Evolutionary conservation across 2,329 filamentous ascomycete species (phyloP), one percentile per base, ranked within the genome.

Genomic region (Madurella mycetomatis): DNA sequence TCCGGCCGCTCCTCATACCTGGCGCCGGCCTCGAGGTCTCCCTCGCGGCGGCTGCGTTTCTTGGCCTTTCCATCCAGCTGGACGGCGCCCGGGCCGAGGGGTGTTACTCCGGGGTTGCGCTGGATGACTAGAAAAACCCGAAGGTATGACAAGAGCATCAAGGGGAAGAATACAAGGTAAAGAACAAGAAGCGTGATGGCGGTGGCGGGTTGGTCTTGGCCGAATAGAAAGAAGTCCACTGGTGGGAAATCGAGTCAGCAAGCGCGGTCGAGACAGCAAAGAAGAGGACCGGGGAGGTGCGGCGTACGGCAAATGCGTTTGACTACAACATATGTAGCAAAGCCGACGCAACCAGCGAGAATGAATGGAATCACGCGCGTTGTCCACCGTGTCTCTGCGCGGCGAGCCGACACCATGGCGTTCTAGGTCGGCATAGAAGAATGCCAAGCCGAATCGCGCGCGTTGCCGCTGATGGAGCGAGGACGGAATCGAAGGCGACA

Each of bases 61-160:
- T 59, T 56, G 1, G 39, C 39, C 44, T 55, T 54, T 8, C 47
- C 43, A 11, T 51, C 52, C 40, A 52, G 48, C 31, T 58, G 49
- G 13, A 53, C 25, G 64, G 70, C 60, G 45, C 57, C 68, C 52
- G 75, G 70, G n/a, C 80, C 83, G 32, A 87, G 79, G 0, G 88
- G 85, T 0, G 92, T 78, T 51, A 90, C 81, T 4, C 90, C 92
- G 0, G 91, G 87, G 60, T 91, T 81, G 61, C 76, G 76, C 55
- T 83, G 79, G 48, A 95, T 84, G 34, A 82, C 80, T 58, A 84
- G 73, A 41, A 92, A 70, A 9, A 92, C 80, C 59, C 91, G 86
- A 17, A 87, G 66, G 70, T 95, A 96, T 17, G 85, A 79, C 32
- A 76, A 64, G 19, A 86, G 66, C 65, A 90, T 81, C 31, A 87